These are phyloP conservation scores for Bipolaris zeicola DNA, from an alignment of 2,329 filamentous ascomycete species.

Conservation along the genomic window DNA sequence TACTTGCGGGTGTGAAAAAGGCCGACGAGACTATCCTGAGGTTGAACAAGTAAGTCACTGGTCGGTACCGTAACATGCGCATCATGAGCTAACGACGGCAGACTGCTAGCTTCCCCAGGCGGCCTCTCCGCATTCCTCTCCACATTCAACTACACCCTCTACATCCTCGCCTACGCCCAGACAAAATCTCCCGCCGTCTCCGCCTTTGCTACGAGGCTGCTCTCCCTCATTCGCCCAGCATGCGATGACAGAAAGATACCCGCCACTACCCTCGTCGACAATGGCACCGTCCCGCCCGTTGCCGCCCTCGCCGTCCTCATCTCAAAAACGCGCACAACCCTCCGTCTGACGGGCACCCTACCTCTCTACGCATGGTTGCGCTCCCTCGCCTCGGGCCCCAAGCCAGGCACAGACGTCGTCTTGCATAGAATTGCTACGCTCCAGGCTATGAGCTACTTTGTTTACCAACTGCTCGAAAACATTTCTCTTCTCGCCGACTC, in stretches of 20 bases:
- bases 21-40: constrained; percentile 50
- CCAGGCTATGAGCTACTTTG: constrained; percentile 51
- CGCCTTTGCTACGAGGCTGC: constrained; percentile 33
- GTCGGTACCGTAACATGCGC: background rate
- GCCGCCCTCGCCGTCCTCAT: constrained; percentile 48
- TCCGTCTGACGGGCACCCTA: constrained; percentile 52
- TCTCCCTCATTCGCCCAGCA: constrained; percentile 43
- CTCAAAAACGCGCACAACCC: constrained; percentile 51
- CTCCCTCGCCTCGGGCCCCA: constrained; percentile 49
- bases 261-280: constrained; percentile 34
- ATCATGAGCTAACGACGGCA: constrained; percentile 23
- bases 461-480: constrained; percentile 54
- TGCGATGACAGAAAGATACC: constrained; percentile 31
- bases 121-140: constrained; percentile 54
- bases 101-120: constrained; percentile 52
- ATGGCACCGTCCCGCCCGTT: constrained; percentile 38
- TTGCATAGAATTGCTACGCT: constrained; percentile 50
- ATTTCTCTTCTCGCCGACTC: constrained; percentile 51
- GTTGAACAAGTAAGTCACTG: constrained; percentile 50
- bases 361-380: constrained; percentile 54
- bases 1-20: constrained; percentile 39
- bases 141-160: constrained; percentile 55
- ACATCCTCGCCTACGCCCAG: constrained; percentile 53
- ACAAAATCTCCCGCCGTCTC: constrained; percentile 45
- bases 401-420: constrained; percentile 50